phyloP scores from a whole-genome alignment of 805 yeast species.

The Metahyphopichia silvanorum region DNA sequence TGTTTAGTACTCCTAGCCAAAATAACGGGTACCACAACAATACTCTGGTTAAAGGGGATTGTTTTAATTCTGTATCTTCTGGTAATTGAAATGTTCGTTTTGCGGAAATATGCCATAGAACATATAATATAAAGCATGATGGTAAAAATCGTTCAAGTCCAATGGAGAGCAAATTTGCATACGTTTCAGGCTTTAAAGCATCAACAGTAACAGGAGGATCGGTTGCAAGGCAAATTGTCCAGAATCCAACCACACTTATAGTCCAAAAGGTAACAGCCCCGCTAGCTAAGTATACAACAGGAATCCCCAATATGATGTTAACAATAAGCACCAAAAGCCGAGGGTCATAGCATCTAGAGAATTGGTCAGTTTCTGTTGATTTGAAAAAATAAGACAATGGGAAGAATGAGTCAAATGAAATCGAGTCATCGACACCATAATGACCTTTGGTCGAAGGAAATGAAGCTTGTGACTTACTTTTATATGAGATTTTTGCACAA shows the following conservation, averaged over 20 bases:
- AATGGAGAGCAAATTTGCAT: slow-evolving; percentile 62
- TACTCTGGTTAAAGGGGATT: slow-evolving; percentile 42
- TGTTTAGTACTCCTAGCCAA: slow-evolving; percentile 83
- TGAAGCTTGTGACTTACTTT: slow-evolving; percentile 44
- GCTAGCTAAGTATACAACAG: slow-evolving; percentile 53
- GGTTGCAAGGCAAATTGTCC: slow-evolving; percentile 74
- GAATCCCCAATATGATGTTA: slow-evolving; percentile 62
- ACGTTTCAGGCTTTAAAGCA: slow-evolving; percentile 48
- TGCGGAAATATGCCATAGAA: slow-evolving; percentile 60
- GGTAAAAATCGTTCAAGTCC: slow-evolving; percentile 79
- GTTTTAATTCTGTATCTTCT: slow-evolving; percentile 4
- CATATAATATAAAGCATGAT: slow-evolving; percentile 63
- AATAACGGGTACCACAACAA: slow-evolving; percentile 74
- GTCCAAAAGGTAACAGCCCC: slow-evolving; percentile 54
- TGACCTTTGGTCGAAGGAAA: slow-evolving; percentile 51
- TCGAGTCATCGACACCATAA: slow-evolving; percentile 50
- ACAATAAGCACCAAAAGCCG: slow-evolving; percentile 52
- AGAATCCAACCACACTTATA: slow-evolving; percentile 62
- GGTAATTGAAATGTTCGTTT: slow-evolving; percentile 41
- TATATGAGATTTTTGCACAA: slow-evolving; percentile 59
- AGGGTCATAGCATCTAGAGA: slow-evolving; percentile 66
- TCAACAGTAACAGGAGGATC: slow-evolving; percentile 74
- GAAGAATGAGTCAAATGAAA: slow-evolving; percentile 67
- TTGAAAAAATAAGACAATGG: slow-evolving; percentile 70
- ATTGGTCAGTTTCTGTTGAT: slow-evolving; percentile 10